Percentiles rank a stretch among this genome's conserved stretches.
phyloP scores from a whole-genome alignment of 768 basidiomycete genomes.

The Lactarius hatsudake region DNA sequence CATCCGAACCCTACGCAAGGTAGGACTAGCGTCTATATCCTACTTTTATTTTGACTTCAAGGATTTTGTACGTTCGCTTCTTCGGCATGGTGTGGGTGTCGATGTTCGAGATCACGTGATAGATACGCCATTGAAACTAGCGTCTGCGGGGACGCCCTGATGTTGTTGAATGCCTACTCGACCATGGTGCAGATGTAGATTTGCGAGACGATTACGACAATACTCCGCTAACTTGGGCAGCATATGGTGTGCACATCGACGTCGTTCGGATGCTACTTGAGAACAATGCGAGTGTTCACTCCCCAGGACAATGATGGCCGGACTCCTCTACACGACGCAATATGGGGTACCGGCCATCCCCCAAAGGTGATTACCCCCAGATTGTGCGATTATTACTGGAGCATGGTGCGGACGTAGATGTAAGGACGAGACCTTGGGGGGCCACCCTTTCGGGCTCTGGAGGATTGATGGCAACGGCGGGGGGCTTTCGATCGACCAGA shows the following conservation, averaged over 20 bases:
- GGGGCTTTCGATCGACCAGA: no score
- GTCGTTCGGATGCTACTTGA: neutral
- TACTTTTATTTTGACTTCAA: neutral
- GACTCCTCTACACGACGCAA: neutral
- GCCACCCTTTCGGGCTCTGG: no score
- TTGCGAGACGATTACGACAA: neutral
- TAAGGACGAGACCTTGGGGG: no score
- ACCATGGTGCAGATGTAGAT: neutral
- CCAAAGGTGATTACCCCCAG: neutral
- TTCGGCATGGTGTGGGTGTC: no score
- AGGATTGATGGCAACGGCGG: no score
- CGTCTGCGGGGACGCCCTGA: neutral
- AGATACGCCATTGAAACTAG: neutral
- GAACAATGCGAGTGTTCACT: neutral
- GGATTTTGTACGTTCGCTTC: no score
- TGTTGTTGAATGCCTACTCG: neutral
- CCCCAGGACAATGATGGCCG: neutral
- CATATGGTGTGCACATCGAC: neutral
- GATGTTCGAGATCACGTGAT: no score
- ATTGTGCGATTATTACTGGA: neutral
- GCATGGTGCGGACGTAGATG: neutral
- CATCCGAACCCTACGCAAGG: neutral
- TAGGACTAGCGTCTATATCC: rapidly evolving
- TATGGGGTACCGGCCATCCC: neutral
- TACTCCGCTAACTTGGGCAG: neutral